Evolutionary conservation across 2,329 filamentous ascomycete genomes (phyloP).

Genomic region (Pseudomassariella vexata): DNA sequence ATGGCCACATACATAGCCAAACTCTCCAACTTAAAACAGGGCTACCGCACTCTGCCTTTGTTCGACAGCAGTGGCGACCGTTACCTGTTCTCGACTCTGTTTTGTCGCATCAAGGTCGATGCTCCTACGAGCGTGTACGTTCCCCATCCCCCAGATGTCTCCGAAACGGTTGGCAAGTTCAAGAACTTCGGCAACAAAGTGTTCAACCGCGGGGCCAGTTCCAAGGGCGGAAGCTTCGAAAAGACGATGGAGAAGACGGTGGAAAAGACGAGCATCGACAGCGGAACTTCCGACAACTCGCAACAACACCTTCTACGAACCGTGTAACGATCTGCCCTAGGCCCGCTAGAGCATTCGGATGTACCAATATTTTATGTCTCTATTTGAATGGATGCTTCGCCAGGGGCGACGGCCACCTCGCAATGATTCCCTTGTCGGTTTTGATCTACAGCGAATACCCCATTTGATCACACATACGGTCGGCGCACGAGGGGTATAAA

Average conservation of each 20-base stretch:
- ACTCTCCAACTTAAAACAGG: constrained; percentile 80
- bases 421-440: constrained; percentile 14
- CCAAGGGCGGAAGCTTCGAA: constrained; percentile 27
- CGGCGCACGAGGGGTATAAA: constrained; percentile 16
- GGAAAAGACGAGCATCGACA: constrained; percentile 39
- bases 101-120: constrained; percentile 75
- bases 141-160: constrained; percentile 31
- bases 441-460: constrained; percentile 21
- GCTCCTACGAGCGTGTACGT: constrained; percentile 52
- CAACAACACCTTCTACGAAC: constrained; percentile 11
- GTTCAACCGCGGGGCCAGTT: constrained; percentile 46
- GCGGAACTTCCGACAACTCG: constrained; percentile 22
- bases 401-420: constrained; percentile 4
- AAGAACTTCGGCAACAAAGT: constrained; percentile 53
- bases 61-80: constrained; percentile 86
- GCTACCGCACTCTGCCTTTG: constrained; percentile 86
- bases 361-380: constrained; percentile 14
- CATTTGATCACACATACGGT: constrained; percentile 17
- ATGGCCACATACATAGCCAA: constrained; percentile 92
- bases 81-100: constrained; percentile 90
- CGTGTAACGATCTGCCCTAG: constrained; percentile 11
- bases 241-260: constrained; percentile 14
- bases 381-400: too few species aligned
- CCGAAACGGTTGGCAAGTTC: constrained; percentile 44
- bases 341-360: too few species aligned